Evolutionary conservation across 2,329 filamentous ascomycete genomes (phyloP), one percentile per base, ranked within the genome.

Genomic region (Xylaria polymorpha): DNA sequence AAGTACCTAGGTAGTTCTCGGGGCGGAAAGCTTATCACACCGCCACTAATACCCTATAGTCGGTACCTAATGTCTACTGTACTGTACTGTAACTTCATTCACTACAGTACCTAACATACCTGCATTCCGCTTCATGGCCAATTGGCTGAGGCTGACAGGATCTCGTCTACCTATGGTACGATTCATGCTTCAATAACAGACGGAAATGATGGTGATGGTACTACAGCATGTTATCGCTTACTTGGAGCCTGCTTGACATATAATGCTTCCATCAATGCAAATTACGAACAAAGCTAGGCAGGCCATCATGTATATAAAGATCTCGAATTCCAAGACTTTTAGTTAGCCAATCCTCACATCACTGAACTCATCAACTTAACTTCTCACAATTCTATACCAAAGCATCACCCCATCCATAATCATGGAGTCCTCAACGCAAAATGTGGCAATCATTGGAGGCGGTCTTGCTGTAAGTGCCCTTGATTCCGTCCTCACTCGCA

Each of bases 391-490:
- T 44, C 20, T 44, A 44, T 44, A 32, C 41, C 14, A 59, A 59
- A 29, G 10, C 22, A 25, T 29, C 56, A 18, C 7, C 4, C 20
- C 10, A 6, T 29, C 20, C 10, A 6, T 18, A 20, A 59, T 44
- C 29, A 64, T 64, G 61, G 25, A 57, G 25, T 48, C 32, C 20
- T 64, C 61, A 20, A 59, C 53, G 25, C 55, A 44, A 20, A 55
- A 55, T 14, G 63, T 66, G 55, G 63, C 63, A 4, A 66, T 66
- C 25, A 66, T 66, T 37, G 63, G 63, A 25, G 63, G 63, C n/a
- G 63, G 63, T 29, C 56, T 66, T 60, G 56, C 56, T 37, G 63
- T 66, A 44, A 66, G 63, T 60, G 20, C 25, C 2, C 15, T 32
- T 10, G n/a, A 37, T 12, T 9, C 10, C 8, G 12, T 18, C 9